A percentile compares a stretch with the other conserved stretches of the same genome.
Evolutionary conservation across 495 filamentous ascomycete species (phyloP).

Genomic region (Polyplosphaeria fusca): DNA sequence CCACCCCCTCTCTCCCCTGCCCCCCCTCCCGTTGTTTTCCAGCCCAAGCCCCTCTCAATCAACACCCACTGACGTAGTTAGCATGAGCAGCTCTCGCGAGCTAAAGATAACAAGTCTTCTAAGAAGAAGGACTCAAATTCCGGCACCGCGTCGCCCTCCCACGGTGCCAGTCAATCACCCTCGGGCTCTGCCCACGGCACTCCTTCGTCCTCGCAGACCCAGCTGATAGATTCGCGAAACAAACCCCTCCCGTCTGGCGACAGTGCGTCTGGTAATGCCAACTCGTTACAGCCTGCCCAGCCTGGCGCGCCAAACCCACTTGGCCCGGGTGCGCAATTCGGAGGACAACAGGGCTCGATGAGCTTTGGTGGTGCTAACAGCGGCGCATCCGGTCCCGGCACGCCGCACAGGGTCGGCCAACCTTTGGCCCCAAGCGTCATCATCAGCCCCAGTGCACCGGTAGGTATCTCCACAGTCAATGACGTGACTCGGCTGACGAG

Average conservation of each 20-base stretch:
- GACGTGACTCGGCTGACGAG: conserved; percentile 32
- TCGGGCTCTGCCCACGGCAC: conserved; percentile 59
- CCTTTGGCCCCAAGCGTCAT: conserved; percentile 79
- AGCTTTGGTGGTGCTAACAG: conserved; percentile 52
- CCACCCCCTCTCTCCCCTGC: conserved; percentile 28
- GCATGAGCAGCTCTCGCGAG: conserved; percentile 90
- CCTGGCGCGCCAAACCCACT: conserved; percentile 43
- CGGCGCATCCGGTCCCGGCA: conserved; percentile 47
- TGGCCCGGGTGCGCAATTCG: conserved; percentile 36
- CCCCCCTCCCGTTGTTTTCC: background rate
- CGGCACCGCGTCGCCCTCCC: conserved; percentile 73
- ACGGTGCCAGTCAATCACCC: conserved; percentile 60
- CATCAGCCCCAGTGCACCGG: conserved; percentile 90
- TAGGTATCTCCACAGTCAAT: conserved; percentile 50
- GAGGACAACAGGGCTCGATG: conserved; percentile 38
- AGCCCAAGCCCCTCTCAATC: conserved; percentile 1
- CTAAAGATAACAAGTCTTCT: conserved; percentile 84
- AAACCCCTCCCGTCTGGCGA: conserved; percentile 72
- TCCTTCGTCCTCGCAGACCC: conserved; percentile 72
- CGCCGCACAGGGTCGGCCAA: conserved; percentile 53
- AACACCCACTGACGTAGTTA: conserved; percentile 41
- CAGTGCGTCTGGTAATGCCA: conserved; percentile 51
- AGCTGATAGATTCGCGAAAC: conserved; percentile 79
- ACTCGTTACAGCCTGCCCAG: conserved; percentile 44
- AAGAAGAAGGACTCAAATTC: conserved; percentile 87